phyloP scores from a whole-genome alignment of 306 rosid species.

The Cucumis cinereus region DNA sequence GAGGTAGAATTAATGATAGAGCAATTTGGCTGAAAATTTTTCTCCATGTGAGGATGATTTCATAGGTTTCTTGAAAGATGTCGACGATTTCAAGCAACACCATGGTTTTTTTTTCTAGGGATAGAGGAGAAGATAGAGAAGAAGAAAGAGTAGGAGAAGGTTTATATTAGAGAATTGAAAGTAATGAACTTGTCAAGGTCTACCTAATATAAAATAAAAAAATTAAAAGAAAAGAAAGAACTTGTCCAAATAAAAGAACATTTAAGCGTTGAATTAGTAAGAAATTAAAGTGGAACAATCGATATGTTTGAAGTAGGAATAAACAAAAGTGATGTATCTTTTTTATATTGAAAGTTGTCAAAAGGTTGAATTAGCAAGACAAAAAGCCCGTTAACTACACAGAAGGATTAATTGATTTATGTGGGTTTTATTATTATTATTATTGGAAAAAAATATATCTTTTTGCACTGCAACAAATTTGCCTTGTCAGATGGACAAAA shows the following conservation, averaged over 20 bases:
- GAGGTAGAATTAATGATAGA: conserved; percentile 18
- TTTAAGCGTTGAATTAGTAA: neutral
- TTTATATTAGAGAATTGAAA: neutral
- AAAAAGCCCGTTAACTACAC: neutral
- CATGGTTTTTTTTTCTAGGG: neutral
- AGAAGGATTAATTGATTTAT: neutral
- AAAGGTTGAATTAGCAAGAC: neutral
- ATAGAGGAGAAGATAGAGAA: neutral
- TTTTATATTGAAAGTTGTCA: neutral
- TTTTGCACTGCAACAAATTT: too few species aligned
- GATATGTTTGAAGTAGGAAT: neutral
- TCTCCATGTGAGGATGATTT: conserved; percentile 16
- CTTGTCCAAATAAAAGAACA: neutral
- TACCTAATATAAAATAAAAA: neutral
- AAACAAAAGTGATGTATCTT: neutral
- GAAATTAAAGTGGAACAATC: neutral
- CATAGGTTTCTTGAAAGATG: conserved; percentile 14
- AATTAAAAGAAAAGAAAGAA: neutral
- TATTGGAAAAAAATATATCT: too few species aligned
- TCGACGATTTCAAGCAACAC: conserved; percentile 17
- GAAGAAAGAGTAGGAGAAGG: neutral
- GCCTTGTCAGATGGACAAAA: too few species aligned
- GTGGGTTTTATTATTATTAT: neutral
- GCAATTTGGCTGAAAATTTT: conserved; percentile 23
- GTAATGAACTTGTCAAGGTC: neutral